Evolutionary conservation across 129 eudicot species (phyloP).

Genomic region (Arctium lappa): DNA sequence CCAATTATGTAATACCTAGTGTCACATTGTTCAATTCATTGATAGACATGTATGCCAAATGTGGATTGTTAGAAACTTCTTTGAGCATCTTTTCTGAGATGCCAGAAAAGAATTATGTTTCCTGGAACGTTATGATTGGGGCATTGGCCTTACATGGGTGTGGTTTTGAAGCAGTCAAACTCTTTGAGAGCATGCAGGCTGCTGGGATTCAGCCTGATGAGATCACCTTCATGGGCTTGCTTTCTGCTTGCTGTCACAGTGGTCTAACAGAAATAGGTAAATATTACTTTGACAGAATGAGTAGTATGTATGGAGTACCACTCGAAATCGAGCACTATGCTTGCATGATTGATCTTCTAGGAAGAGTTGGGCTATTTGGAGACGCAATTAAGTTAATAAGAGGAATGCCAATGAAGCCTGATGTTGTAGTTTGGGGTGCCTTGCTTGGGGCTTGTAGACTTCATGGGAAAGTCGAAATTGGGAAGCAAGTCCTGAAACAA

Average conservation of each 20-base stretch:
- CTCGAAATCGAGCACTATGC: conserved; percentile 37
- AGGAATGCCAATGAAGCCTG: conserved; percentile 41
- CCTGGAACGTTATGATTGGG: conserved; percentile 39
- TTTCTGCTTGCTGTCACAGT: conserved; percentile 41
- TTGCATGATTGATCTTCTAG: conserved; percentile 40
- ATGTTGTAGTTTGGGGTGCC: conserved; percentile 43
- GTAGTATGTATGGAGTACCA: background rate
- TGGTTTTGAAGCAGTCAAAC: conserved; percentile 31
- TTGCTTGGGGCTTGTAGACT: conserved; percentile 45
- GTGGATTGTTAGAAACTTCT: conserved; percentile 10
- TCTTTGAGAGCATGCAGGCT: conserved; percentile 29
- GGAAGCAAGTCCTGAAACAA: conserved; percentile 36
- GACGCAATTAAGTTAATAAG: conserved; percentile 27
- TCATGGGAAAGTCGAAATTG: conserved; percentile 28
- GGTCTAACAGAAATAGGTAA: conserved; percentile 29
- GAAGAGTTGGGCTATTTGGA: conserved; percentile 32
- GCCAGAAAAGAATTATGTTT: conserved; percentile 22
- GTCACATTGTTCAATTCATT: conserved; percentile 31
- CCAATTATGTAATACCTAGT: conserved; percentile 21
- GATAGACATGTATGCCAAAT: conserved; percentile 16
- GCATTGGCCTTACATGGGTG: conserved; percentile 33
- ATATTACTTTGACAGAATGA: conserved; percentile 32
- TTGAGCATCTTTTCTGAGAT: conserved; percentile 13
- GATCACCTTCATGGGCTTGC: conserved; percentile 42
- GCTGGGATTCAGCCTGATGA: conserved; percentile 31